Conservation (phyloP, 441 rosid genomes). For the Macaranga tanarius region DNA sequence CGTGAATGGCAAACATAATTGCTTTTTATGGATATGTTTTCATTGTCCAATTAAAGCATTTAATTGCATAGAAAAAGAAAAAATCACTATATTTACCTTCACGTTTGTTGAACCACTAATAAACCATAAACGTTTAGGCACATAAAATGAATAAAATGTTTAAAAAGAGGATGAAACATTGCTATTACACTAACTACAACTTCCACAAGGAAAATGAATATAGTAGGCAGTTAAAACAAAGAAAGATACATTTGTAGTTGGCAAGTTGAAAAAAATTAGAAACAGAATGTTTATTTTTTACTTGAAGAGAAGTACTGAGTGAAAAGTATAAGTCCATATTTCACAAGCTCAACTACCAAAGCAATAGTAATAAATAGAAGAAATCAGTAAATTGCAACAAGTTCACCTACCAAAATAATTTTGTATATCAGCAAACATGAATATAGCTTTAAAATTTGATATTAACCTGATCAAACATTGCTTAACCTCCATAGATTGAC, state of each 20-base stretch:
- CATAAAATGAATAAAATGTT: too few relatives aligned
- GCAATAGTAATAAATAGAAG: not conserved
- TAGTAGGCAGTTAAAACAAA: not conserved
- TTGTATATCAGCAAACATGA: slow-evolving; percentile 36
- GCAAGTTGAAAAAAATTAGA: not conserved
- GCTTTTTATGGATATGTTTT: not conserved
- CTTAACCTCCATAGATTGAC: slow-evolving; percentile 16
- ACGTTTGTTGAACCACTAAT: slow-evolving; percentile 72
- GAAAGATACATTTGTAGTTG: not conserved
- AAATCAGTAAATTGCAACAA: slow-evolving; percentile 18
- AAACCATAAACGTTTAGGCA: slow-evolving; percentile 80
- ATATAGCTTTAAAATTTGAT: slow-evolving; percentile 22
- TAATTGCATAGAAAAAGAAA: not conserved
- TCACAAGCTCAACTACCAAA: slow-evolving; percentile 5
- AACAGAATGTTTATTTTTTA: too few relatives aligned
- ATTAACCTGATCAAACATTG: slow-evolving; percentile 24
- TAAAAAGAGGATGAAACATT: not conserved
- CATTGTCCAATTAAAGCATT: not conserved
- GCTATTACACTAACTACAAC: not conserved
- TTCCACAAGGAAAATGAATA: too few relatives aligned
- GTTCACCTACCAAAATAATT: slow-evolving; percentile 39
- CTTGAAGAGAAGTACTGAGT: too few relatives aligned
- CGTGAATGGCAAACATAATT: not conserved
- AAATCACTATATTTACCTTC: slow-evolving; percentile 32
- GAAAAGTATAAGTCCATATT: too few relatives aligned